A percentile compares a stretch with the other conserved stretches of the same genome.
These are phyloP conservation scores for Vigna angularis DNA, from an alignment of 306 rosid genomes.

Conservation along the genomic window DNA sequence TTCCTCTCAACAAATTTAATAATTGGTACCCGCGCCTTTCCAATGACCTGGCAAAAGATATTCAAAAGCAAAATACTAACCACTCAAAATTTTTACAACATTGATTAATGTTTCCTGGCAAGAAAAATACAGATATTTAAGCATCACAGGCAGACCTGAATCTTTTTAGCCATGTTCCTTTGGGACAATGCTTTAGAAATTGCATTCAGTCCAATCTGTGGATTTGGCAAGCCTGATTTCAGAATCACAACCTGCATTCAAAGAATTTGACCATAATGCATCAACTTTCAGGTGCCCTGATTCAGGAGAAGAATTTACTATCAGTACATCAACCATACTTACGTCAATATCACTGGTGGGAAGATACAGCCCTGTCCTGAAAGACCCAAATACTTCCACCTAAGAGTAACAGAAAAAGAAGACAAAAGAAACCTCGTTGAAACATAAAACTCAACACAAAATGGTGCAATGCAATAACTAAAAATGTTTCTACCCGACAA, in stretches of 20 bases:
- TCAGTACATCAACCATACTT: conserved; percentile 44
- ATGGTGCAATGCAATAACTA: neutral
- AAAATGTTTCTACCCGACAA: conserved; percentile 61
- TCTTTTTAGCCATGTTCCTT: conserved; percentile 80
- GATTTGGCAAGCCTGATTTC: conserved; percentile 72
- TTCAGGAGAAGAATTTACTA: neutral
- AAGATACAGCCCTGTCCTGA: conserved; percentile 93
- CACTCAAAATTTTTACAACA: conserved; percentile 1
- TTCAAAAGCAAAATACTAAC: conserved; percentile 36
- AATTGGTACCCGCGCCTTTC: conserved; percentile 96
- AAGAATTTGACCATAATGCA: conserved; percentile 30
- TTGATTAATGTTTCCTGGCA: conserved; percentile 1
- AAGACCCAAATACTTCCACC: conserved; percentile 98
- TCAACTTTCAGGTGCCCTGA: conserved; percentile 12
- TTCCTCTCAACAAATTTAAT: conserved; percentile 84
- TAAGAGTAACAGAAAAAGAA: conserved; percentile 49
- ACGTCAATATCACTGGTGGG: conserved; percentile 96
- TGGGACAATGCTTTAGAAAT: conserved; percentile 93
- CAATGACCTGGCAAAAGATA: conserved; percentile 73
- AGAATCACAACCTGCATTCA: conserved; percentile 82
- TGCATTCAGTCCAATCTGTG: conserved; percentile 86
- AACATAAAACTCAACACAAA: conserved; percentile 15
- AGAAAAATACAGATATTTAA: conserved; percentile 20
- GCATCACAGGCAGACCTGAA: conserved; percentile 61
- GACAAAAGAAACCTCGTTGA: neutral